Evolutionary conservation across 305 asterid species (phyloP).

Genomic region (Ajuga reptans): DNA sequence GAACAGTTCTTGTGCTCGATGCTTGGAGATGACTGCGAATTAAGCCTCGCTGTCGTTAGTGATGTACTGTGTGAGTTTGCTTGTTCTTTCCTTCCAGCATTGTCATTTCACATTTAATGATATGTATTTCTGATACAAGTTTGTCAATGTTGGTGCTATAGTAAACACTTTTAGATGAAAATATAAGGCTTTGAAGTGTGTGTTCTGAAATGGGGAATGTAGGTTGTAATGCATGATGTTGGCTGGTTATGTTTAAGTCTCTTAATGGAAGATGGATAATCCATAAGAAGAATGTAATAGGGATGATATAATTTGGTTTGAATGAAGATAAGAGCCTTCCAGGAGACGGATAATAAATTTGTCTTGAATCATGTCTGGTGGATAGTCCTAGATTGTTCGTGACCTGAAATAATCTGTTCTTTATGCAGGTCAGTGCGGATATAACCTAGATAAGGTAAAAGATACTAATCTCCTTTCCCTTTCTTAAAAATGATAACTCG

Average conservation of each 20-base stretch:
- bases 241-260: neutral
- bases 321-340: neutral
- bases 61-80: constrained; percentile 77
- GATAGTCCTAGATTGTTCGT: constrained; percentile 20
- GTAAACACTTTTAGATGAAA: neutral
- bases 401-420: constrained; percentile 22
- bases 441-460: constrained; percentile 69
- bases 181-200: neutral
- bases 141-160: neutral
- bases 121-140: neutral
- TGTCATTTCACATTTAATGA: neutral
- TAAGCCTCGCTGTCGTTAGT: constrained; percentile 59
- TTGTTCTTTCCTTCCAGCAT: constrained; percentile 9
- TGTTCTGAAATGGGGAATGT: neutral
- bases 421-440: constrained; percentile 84
- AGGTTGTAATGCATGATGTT: neutral
- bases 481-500: neutral
- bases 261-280: neutral
- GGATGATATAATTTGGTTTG: constrained; percentile 1
- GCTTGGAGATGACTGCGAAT: constrained; percentile 68
- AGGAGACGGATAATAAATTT: neutral
- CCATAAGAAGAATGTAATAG: neutral
- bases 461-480: constrained; percentile 15
- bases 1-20: constrained; percentile 72
- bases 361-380: constrained; percentile 15